Evolutionary conservation across 2,329 filamentous ascomycete genomes (phyloP).

Genomic region (Arthroderma sp.): DNA sequence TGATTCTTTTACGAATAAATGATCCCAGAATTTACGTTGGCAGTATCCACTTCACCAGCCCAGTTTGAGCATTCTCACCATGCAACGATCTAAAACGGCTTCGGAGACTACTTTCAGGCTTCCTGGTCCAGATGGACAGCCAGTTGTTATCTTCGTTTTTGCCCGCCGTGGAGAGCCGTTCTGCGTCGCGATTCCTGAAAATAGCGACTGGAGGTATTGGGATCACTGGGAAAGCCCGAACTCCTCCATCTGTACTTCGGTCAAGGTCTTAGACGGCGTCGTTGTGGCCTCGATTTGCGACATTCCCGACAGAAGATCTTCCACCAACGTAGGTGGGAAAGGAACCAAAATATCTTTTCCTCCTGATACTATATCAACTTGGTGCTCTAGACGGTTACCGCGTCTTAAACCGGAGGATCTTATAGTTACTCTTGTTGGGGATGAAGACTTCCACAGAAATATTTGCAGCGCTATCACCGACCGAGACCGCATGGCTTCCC

Average conservation of each 20-base stretch:
- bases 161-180: background rate
- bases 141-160: conserved; percentile 4
- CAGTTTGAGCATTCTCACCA: background rate
- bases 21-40: too few relatives aligned
- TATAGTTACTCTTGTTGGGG: background rate
- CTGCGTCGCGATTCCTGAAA: background rate
- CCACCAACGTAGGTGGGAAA: background rate
- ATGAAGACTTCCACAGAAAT: background rate
- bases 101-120: background rate
- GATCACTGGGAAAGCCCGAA: background rate
- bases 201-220: conserved; percentile 4
- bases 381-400: background rate
- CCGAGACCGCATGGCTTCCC: background rate
- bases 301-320: background rate
- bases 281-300: background rate
- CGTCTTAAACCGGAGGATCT: background rate
- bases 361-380: background rate
- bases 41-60: too few relatives aligned
- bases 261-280: background rate
- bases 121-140: background rate
- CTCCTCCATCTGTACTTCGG: background rate
- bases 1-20: too few relatives aligned
- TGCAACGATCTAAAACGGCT: conserved; percentile 3
- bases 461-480: conserved; percentile 6
- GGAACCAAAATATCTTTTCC: background rate